phyloP scores from a whole-genome alignment of 169 alveolate genomes.

The Plasmodium blacklocki region DNA sequence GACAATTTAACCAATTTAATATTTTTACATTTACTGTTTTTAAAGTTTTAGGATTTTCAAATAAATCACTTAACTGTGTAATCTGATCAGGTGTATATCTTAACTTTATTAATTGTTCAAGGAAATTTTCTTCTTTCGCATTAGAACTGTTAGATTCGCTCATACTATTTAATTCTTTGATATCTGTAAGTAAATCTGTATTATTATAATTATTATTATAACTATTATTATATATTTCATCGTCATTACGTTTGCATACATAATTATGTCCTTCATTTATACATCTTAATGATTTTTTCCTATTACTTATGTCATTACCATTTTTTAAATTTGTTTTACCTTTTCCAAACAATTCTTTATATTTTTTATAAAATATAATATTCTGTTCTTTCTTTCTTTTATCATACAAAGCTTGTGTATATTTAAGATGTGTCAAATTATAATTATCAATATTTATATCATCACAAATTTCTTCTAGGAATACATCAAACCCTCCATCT shows the following conservation, averaged over 20 bases:
- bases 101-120: slow-evolving; percentile 72
- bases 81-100: slow-evolving; percentile 83
- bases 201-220: background rate
- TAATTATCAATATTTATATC: background rate
- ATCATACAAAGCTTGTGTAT: background rate
- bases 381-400: slow-evolving; percentile 13
- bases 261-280: background rate
- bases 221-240: background rate
- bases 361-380: slow-evolving; percentile 2
- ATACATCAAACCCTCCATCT: background rate
- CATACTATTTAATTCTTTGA: slow-evolving; percentile 37
- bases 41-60: slow-evolving; percentile 81
- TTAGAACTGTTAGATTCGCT: slow-evolving; percentile 10
- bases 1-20: slow-evolving; percentile 80
- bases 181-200: slow-evolving; percentile 16
- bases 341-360: slow-evolving; percentile 16
- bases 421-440: too few species aligned
- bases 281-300: background rate
- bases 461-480: background rate
- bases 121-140: slow-evolving; percentile 28
- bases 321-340: background rate
- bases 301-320: slow-evolving; percentile 4
- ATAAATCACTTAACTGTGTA: slow-evolving; percentile 81
- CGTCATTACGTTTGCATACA: background rate
- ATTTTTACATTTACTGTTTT: slow-evolving; percentile 73